Conservation (phyloP, 2,329 filamentous ascomycete genomes). For the Trichophyton verrucosum region DNA sequence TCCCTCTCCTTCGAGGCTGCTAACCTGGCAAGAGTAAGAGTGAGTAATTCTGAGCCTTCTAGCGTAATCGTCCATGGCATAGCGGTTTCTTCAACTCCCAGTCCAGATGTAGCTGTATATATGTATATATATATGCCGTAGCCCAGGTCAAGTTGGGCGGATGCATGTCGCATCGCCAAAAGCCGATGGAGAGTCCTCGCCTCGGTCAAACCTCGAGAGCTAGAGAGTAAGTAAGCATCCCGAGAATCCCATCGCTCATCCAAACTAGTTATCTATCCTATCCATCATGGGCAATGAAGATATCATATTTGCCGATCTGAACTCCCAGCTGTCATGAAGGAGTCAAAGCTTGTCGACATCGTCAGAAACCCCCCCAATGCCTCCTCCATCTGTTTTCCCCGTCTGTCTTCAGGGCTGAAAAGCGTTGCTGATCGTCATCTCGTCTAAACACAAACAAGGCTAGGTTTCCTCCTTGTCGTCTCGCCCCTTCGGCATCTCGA, state of each 20-base stretch:
- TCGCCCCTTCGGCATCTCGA: not conserved
- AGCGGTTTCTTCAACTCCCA: not conserved
- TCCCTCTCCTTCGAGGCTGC: not conserved
- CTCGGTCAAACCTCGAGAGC: too few species aligned
- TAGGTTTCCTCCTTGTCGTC: not conserved
- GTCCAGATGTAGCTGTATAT: not conserved
- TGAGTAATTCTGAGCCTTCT: not conserved
- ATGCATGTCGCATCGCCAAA: too few species aligned
- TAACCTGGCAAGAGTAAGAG: not conserved
- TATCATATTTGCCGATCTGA: not conserved
- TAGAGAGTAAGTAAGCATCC: too few species aligned
- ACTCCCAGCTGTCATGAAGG: not conserved
- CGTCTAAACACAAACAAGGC: not conserved
- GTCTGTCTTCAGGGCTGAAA: not conserved
- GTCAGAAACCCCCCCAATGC: not conserved
- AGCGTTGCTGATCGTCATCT: too few species aligned
- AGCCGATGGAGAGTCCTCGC: too few species aligned
- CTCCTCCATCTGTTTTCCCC: not conserved
- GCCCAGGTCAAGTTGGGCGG: not conserved
- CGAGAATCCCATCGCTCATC: too few species aligned
- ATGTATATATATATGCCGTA: not conserved
- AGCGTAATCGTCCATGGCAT: not conserved
- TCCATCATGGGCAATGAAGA: not conserved
- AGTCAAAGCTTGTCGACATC: constrained; percentile 2
- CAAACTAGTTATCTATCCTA: too few species aligned